A percentile compares a stretch with the other conserved stretches of the same genome.
phyloP scores from a whole-genome alignment of 1,284 basidiomycete genomes.

The Tilletia setariae region DNA sequence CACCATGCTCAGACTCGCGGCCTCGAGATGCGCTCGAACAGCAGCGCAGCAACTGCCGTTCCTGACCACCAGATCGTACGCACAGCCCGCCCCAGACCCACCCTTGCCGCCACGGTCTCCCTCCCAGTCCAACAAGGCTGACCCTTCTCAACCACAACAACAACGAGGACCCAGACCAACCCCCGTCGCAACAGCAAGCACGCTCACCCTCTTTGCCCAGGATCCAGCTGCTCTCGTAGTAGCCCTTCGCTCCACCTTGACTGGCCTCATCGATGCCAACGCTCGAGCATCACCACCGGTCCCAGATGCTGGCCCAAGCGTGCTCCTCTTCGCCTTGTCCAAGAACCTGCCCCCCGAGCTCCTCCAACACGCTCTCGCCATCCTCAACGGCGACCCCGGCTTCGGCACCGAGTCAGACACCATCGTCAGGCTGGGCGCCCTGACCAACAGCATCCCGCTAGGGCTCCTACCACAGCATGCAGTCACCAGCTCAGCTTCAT shows the following conservation, averaged over 20 bases:
- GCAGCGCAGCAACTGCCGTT: too few relatives aligned
- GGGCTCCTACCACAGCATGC: conserved; percentile 32
- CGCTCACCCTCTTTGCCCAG: conserved; percentile 36
- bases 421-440: conserved; percentile 28
- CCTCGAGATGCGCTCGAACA: too few relatives aligned
- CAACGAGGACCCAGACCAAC: conserved; percentile 32
- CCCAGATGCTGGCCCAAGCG: neutral
- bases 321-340: conserved; percentile 39
- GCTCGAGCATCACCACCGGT: conserved; percentile 23
- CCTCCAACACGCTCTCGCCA: conserved; percentile 32
- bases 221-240: conserved; percentile 34
- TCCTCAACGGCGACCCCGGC: conserved; percentile 25
- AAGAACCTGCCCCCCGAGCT: conserved; percentile 36
- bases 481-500: conserved; percentile 24
- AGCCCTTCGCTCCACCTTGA: conserved; percentile 33
- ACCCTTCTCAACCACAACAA: too few relatives aligned
- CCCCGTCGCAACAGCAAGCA: conserved; percentile 34
- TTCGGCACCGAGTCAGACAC: conserved; percentile 19
- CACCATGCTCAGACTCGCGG: too few relatives aligned
- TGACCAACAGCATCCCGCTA: conserved; percentile 32
- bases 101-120: neutral
- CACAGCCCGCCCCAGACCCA: neutral
- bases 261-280: conserved; percentile 24
- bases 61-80: neutral
- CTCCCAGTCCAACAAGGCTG: too few relatives aligned